These are phyloP conservation scores for Fusarium redolens DNA, from an alignment of 2,329 filamentous ascomycete species.

Conservation along the genomic window DNA sequence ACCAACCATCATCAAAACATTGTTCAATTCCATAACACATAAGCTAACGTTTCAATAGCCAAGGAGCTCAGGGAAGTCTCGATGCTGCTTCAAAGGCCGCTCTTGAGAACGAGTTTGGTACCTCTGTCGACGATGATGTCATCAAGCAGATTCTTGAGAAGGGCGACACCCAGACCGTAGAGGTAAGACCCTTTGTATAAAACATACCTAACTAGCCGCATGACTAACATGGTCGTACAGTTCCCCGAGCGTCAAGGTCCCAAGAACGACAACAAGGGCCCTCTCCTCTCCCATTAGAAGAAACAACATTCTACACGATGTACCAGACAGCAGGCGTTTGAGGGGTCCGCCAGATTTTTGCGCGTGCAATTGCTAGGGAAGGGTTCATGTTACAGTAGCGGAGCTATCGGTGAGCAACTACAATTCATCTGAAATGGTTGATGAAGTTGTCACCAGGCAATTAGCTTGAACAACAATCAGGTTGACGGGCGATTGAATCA, in stretches of 20 bases:
- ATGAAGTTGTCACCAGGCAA: conserved; percentile 13
- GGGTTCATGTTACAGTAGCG: neutral
- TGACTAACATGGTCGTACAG: conserved; percentile 48
- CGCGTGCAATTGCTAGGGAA: conserved; percentile 3
- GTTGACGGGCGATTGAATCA: conserved; percentile 6
- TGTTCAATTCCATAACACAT: neutral
- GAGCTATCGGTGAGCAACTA: conserved; percentile 13
- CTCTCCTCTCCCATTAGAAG: conserved; percentile 57
- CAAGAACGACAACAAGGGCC: conserved; percentile 65
- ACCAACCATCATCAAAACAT: neutral
- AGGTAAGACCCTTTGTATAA: conserved; percentile 53
- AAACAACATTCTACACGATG: neutral
- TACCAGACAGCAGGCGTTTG: conserved; percentile 16
- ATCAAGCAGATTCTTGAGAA: conserved; percentile 84
- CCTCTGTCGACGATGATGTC: conserved; percentile 80
- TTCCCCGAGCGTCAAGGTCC: conserved; percentile 63
- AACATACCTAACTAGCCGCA: neutral
- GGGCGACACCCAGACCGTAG: conserved; percentile 73
- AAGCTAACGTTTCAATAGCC: conserved; percentile 62
- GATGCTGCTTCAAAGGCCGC: conserved; percentile 79
- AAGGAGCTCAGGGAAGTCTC: conserved; percentile 84
- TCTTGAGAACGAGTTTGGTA: conserved; percentile 90
- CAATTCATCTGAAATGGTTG: conserved; percentile 23
- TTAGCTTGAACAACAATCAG: conserved; percentile 8
- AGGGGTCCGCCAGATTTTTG: conserved; percentile 12